Conservation (phyloP, 2,329 filamentous ascomycete genomes). For the Microdochium paspali region DNA sequence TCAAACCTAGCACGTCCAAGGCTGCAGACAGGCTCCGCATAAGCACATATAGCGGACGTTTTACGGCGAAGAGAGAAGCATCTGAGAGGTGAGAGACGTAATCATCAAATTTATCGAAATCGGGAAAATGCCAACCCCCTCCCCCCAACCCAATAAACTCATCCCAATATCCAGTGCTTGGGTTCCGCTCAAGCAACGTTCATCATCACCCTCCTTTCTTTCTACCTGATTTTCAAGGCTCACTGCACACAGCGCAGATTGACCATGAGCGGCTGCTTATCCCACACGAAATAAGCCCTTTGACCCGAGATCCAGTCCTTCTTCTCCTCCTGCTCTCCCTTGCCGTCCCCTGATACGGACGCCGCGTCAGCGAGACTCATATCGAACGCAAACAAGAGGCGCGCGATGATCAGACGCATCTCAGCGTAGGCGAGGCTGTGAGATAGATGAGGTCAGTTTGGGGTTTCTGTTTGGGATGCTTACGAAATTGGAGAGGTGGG, state of each 20-base stretch:
- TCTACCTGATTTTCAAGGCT: not conserved
- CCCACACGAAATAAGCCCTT: conserved; percentile 5
- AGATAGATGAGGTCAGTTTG: not conserved
- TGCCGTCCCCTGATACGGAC: not conserved
- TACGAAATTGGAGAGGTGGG: not conserved
- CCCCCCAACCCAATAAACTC: too few species aligned
- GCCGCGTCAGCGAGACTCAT: not conserved
- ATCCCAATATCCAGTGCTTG: too few species aligned
- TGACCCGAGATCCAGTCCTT: conserved; percentile 2
- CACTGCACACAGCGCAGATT: conserved; percentile 14
- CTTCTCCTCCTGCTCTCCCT: not conserved
- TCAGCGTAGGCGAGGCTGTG: conserved; percentile 6
- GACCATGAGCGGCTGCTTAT: conserved; percentile 4
- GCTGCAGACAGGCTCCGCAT: too few species aligned
- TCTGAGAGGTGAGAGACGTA: too few species aligned
- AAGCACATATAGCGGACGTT: too few species aligned
- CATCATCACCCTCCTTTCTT: not conserved
- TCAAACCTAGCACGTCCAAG: too few species aligned
- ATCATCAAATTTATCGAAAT: too few species aligned
- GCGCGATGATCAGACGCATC: conserved; percentile 4
- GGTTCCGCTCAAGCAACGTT: too few species aligned
- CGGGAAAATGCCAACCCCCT: too few species aligned
- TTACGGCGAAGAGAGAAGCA: too few species aligned
- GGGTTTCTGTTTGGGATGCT: too few species aligned
- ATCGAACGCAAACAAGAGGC: conserved; percentile 3